These are phyloP conservation scores for Stephania yunnanensis DNA, from an alignment of 164 flowering plant species.

Conservation along the genomic window DNA sequence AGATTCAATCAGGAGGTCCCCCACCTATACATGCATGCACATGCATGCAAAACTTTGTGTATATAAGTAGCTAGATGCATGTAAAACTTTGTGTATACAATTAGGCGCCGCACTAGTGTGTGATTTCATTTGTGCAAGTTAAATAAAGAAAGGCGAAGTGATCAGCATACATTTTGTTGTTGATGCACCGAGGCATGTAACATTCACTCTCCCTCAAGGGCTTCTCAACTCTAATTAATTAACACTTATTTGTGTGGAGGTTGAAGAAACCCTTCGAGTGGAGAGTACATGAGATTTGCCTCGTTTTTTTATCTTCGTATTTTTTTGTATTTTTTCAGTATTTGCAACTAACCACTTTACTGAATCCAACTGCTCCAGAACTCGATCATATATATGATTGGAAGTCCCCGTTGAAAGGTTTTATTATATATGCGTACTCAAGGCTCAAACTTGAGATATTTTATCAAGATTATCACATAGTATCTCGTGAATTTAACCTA, in stretches of 20 bases:
- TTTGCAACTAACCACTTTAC: too few relatives aligned
- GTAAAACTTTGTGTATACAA: background rate
- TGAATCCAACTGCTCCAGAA: too few relatives aligned
- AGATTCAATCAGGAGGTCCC: background rate
- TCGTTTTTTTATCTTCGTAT: background rate
- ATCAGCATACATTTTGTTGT: background rate
- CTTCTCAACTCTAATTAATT: background rate
- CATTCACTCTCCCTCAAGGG: constrained; percentile 3
- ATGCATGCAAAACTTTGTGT: background rate
- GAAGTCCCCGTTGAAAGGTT: too few relatives aligned
- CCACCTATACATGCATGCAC: background rate
- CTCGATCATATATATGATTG: too few relatives aligned
- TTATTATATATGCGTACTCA: too few relatives aligned
- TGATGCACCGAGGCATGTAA: background rate
- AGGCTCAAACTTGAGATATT: too few relatives aligned
- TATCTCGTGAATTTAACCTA: too few relatives aligned
- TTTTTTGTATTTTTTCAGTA: background rate
- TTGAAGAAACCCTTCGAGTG: background rate
- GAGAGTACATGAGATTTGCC: background rate
- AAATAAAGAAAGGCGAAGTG: background rate
- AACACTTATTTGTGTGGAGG: background rate
- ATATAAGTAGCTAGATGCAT: background rate
- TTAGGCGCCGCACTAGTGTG: background rate
- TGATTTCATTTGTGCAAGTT: background rate
- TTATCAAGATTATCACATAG: too few relatives aligned